phyloP scores from a whole-genome alignment of 2,329 filamentous ascomycete genomes.

The Didymosphaeria variabile region DNA sequence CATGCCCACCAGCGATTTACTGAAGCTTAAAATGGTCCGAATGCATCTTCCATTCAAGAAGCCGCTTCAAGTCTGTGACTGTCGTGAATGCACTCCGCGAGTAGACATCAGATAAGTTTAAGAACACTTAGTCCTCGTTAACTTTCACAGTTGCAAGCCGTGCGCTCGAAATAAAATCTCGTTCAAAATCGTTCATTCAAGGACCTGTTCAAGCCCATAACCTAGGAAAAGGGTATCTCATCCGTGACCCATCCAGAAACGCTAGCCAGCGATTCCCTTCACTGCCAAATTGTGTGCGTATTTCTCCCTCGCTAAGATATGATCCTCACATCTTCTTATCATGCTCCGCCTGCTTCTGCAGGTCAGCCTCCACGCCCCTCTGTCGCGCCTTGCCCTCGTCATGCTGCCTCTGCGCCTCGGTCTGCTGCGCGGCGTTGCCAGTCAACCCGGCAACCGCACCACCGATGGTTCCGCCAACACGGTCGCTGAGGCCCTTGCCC shows the following conservation, averaged over 20 bases:
- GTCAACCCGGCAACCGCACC: conserved; percentile 75
- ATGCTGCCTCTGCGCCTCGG: conserved; percentile 73
- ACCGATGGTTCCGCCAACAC: conserved; percentile 75
- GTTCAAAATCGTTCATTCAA: neutral
- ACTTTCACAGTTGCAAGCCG: too few species aligned
- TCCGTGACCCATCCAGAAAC: conserved; percentile 13
- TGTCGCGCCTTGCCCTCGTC: conserved; percentile 85
- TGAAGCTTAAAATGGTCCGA: too few species aligned
- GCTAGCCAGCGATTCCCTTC: neutral
- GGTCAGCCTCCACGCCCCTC: conserved; percentile 81
- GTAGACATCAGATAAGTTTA: too few species aligned
- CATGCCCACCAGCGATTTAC: too few species aligned
- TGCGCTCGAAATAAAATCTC: too few species aligned
- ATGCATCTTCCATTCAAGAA: too few species aligned
- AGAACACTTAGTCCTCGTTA: too few species aligned
- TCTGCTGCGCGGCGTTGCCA: conserved; percentile 73
- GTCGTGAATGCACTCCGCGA: too few species aligned
- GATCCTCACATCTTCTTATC: conserved; percentile 17
- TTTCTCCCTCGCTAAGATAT: neutral
- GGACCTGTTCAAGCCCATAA: neutral
- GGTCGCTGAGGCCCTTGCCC: conserved; percentile 66
- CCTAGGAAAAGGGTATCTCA: conserved; percentile 29
- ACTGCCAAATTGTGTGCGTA: neutral
- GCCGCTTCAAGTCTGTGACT: too few species aligned
- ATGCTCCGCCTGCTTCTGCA: conserved; percentile 70